A percentile compares a stretch with the other conserved stretches of the same genome.
These are phyloP conservation scores for Diddensiella transvaalensis DNA, from an alignment of 805 yeast genomes.

Conservation along the genomic window DNA sequence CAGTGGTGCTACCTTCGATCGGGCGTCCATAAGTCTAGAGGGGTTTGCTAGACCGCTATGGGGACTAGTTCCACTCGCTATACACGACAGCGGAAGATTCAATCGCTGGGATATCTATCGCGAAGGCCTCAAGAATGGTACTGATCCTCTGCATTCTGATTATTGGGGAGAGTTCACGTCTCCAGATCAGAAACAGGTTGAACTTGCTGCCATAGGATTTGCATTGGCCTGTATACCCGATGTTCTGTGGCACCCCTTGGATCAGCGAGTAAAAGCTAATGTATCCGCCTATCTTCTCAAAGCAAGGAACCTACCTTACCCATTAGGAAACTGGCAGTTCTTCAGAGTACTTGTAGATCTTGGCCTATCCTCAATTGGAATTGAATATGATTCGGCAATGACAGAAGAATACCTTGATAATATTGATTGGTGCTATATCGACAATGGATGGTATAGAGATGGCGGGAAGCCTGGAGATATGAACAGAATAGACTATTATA, in stretches of 20 bases:
- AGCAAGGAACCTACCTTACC: conserved; percentile 23
- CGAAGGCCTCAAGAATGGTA: conserved; percentile 30
- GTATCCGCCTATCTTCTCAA: conserved; percentile 22
- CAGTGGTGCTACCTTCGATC: conserved; percentile 29
- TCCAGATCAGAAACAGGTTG: conserved; percentile 31
- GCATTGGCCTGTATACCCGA: conserved; percentile 29
- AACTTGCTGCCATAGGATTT: conserved; percentile 33
- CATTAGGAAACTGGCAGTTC: conserved; percentile 32
- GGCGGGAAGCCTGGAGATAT: conserved; percentile 20
- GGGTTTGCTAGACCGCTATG: conserved; percentile 34
- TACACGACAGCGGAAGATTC: conserved; percentile 27
- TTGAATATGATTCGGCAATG: conserved; percentile 12
- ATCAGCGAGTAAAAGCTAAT: conserved; percentile 20
- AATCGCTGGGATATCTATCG: conserved; percentile 28
- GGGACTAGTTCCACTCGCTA: conserved; percentile 31
- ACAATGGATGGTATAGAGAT: conserved; percentile 35
- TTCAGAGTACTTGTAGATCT: conserved; percentile 31
- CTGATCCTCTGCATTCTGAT: conserved; percentile 29
- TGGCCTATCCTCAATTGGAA: conserved; percentile 29
- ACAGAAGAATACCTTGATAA: conserved; percentile 24
- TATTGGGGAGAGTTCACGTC: conserved; percentile 31
- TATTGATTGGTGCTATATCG: conserved; percentile 27
- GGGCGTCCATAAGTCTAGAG: conserved; percentile 29
- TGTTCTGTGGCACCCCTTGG: conserved; percentile 30
- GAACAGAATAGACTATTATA: conserved; percentile 31